Conservation (phyloP, 257 asterid species). For the Solanum medicagineum region DNA sequence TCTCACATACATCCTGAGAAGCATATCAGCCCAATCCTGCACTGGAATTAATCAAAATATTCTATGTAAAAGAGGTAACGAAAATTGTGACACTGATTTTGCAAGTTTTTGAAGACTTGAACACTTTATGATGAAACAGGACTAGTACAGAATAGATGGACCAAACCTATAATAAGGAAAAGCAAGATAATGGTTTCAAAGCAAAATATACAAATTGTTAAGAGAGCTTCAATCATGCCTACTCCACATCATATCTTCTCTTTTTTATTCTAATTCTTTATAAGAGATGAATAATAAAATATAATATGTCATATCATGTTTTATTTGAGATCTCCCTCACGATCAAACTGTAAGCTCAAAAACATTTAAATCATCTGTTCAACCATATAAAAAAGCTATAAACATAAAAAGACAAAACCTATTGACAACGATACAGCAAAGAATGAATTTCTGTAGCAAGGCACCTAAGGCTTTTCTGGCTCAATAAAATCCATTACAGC, state of each 20-base stretch:
- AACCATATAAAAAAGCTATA: not conserved
- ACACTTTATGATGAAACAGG: not conserved
- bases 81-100: not conserved
- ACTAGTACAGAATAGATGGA: not conserved
- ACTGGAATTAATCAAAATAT: constrained; percentile 64
- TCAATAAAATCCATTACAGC: not conserved
- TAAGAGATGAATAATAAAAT: not conserved
- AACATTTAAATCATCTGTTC: not conserved
- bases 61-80: constrained; percentile 5
- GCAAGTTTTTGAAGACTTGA: not conserved
- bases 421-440: not conserved
- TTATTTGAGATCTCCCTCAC: not conserved
- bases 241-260: not conserved
- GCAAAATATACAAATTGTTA: not conserved
- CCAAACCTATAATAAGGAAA: not conserved
- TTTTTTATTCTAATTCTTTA: too few relatives aligned
- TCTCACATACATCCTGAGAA: constrained; percentile 93
- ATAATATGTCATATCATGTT: not conserved
- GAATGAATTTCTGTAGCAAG: not conserved
- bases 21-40: constrained; percentile 99
- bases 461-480: not conserved
- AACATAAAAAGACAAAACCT: not conserved
- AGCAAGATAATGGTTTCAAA: not conserved
- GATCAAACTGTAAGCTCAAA: not conserved
- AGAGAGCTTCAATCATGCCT: not conserved